Evolutionary conservation across 257 asterid species (phyloP).

Genomic region (Rauvolfia tetraphylla): DNA sequence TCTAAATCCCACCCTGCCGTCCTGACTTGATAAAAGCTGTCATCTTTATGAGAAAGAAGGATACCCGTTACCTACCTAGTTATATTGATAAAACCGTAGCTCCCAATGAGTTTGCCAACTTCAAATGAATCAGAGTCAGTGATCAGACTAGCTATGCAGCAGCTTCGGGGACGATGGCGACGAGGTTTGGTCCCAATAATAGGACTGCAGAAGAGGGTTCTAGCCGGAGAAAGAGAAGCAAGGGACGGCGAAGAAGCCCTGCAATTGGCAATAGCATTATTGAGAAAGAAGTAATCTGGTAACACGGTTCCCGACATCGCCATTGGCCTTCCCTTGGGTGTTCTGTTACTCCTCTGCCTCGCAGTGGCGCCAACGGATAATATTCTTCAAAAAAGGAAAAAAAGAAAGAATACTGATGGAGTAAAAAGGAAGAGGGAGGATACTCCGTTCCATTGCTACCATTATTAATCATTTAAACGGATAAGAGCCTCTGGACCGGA

Average conservation of each 20-base stretch:
- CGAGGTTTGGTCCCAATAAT: not conserved
- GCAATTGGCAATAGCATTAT: not conserved
- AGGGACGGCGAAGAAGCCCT: not conserved
- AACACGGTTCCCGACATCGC: not conserved
- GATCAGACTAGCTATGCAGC: slow-evolving; percentile 53
- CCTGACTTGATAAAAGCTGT: not conserved
- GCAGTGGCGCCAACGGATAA: not conserved
- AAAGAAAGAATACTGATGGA: too few species aligned
- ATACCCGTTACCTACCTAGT: slow-evolving; percentile 45
- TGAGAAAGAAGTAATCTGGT: not conserved
- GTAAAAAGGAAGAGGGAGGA: too few species aligned
- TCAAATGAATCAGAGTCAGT: slow-evolving; percentile 63
- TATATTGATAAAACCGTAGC: slow-evolving; percentile 86
- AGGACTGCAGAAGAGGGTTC: not conserved
- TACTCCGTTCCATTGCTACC: too few species aligned
- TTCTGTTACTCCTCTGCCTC: not conserved
- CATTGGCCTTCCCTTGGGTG: not conserved
- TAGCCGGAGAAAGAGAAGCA: not conserved
- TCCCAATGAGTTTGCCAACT: slow-evolving; percentile 81
- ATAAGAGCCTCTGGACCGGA: too few species aligned
- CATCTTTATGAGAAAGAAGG: slow-evolving; percentile 4
- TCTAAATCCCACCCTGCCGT: not conserved
- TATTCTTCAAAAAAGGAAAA: not conserved
- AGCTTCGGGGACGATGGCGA: not conserved
- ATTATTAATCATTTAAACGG: too few species aligned